phyloP scores from a whole-genome alignment of 2,329 filamentous ascomycete species.

The Cadophora sp. region DNA sequence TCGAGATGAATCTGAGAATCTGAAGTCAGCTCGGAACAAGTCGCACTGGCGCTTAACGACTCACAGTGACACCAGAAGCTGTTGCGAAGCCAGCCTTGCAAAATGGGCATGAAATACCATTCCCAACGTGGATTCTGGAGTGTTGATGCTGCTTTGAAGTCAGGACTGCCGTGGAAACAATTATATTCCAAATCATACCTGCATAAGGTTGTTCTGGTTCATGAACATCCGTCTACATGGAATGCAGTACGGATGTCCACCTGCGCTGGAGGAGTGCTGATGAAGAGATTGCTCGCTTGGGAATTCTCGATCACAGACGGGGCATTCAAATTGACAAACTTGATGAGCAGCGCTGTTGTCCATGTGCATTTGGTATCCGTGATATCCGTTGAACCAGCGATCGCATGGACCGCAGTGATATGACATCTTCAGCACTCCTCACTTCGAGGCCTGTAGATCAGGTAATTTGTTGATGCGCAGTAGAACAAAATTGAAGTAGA shows the following conservation, averaged over 20 bases:
- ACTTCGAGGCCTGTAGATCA: no score
- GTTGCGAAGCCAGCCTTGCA: conserved; percentile 55
- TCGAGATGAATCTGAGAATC: conserved; percentile 56
- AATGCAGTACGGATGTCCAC: conserved; percentile 34
- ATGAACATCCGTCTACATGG: conserved; percentile 35
- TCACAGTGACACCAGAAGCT: conserved; percentile 58
- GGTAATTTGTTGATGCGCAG: no score
- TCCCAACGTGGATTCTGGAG: conserved; percentile 56
- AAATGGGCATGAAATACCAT: conserved; percentile 58
- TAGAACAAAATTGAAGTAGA: no score
- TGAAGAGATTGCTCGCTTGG: conserved; percentile 27
- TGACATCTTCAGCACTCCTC: background rate
- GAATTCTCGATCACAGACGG: conserved; percentile 30
- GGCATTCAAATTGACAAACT: conserved; percentile 32
- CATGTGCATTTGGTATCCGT: conserved; percentile 32
- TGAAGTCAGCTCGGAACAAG: background rate
- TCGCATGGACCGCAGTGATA: conserved; percentile 17
- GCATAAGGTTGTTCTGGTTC: conserved; percentile 35
- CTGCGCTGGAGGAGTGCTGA: conserved; percentile 29
- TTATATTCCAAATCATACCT: conserved; percentile 24
- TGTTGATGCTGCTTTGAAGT: conserved; percentile 56
- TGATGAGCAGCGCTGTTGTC: conserved; percentile 29
- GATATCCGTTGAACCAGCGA: conserved; percentile 23
- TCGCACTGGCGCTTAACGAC: conserved; percentile 45
- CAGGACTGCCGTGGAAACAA: background rate